Base-by-base conservation (phyloP, 495 filamentous ascomycete genomes). In the Cercophora sp. region DNA sequence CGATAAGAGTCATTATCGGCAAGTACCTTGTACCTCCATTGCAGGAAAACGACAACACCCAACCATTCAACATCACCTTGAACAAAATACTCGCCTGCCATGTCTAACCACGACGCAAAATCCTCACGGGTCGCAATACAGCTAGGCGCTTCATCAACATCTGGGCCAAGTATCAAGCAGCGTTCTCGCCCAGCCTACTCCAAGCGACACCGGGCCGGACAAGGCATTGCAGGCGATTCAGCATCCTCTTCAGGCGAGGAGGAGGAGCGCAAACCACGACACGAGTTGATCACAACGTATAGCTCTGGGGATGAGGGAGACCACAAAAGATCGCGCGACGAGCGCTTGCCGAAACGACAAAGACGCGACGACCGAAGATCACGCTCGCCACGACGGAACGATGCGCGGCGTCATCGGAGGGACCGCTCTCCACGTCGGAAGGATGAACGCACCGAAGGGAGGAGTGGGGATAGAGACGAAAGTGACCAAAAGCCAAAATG, bases 401-500 rank as follows among this genome's bases (percentile, higher is more conserved):
- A n/a, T n/a, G n/a, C n/a, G n/a, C n/a, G n/a, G n/a, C n/a, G n/a
- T n/a, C n/a, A n/a, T n/a, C n/a, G n/a, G n/a, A n/a, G n/a, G n/a
- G n/a, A n/a, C n/a, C n/a, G n/a, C n/a, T n/a, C n/a, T n/a, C n/a
- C n/a, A n/a, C n/a, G n/a, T n/a, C n/a, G n/a, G n/a, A 6, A 32
- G 29, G 8, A 32, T 13, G 29, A 32, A 13, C 29, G 29, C 29
- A 32, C 29, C 29, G 29, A 32, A 13, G 8, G 29, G 13, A 13
- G 50, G n/a, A 43, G 39, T 19, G 24, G 22, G 18, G 39, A 27
- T 11, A 55, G 70, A 65, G 55, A 66, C 65, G 13, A 54, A 66
- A 55, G 73, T 63, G 50, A 66, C 15, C 60, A 69, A 18, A 66
- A 69, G 40, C 51, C 69, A 40, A 71, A 72, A 55, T 77, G 69